Evolutionary conservation across 75 land plant genomes (phyloP).

Genomic region (Cryptomeria japonica): DNA sequence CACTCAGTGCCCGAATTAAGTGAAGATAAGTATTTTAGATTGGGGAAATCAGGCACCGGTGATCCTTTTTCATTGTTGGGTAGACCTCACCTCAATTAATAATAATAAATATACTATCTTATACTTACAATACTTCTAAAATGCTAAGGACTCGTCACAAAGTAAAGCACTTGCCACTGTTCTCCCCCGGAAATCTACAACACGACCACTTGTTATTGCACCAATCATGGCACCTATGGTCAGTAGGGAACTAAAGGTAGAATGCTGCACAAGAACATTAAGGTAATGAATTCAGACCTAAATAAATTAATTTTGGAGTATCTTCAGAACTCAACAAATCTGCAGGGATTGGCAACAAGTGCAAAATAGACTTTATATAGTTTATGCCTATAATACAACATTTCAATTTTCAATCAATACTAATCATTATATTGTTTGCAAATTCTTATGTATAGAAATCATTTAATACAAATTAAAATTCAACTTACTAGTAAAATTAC

Average conservation of each 20-base stretch:
- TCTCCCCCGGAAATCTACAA: conserved; percentile 61
- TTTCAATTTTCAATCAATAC: background rate
- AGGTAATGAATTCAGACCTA: background rate
- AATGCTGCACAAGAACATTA: conserved; percentile 40
- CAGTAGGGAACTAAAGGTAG: conserved; percentile 72
- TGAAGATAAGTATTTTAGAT: background rate
- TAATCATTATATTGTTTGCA: background rate
- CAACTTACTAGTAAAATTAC: background rate
- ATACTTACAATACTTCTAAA: background rate
- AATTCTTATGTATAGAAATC: background rate
- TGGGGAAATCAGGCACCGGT: background rate
- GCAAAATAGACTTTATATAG: background rate
- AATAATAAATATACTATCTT: background rate
- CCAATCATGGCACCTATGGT: conserved; percentile 85
- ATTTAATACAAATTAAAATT: background rate
- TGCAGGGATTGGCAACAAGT: background rate
- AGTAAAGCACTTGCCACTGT: conserved; percentile 50
- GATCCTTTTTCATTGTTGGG: background rate
- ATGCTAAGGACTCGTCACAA: background rate
- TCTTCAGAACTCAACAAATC: background rate
- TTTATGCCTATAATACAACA: background rate
- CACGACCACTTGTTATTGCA: conserved; percentile 59
- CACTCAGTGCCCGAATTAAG: conserved; percentile 43
- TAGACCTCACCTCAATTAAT: background rate
- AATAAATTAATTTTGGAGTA: background rate